phyloP scores from a whole-genome alignment of 2,329 filamentous ascomycete genomes.

The Phoma sp. region DNA sequence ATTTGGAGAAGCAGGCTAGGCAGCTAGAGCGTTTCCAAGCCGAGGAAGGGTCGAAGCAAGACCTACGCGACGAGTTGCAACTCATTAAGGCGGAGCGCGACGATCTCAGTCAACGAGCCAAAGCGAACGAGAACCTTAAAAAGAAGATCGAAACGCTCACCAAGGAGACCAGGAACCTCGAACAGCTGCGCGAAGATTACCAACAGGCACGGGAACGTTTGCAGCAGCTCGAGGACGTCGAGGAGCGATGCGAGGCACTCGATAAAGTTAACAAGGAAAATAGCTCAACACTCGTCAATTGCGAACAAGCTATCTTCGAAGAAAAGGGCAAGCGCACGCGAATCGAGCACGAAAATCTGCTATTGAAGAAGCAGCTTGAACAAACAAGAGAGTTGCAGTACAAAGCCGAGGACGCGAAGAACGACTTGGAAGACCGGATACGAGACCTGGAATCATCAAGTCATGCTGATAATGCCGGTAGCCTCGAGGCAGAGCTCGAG shows the following conservation, averaged over 20 bases:
- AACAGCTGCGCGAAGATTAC: constrained; percentile 53
- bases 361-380: constrained; percentile 56
- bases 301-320: constrained; percentile 60
- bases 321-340: constrained; percentile 56
- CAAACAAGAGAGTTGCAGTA: constrained; percentile 56
- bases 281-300: constrained; percentile 56
- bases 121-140: constrained; percentile 60
- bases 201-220: constrained; percentile 53
- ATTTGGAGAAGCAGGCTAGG: constrained; percentile 54
- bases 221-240: constrained; percentile 53
- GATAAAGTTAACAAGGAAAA: constrained; percentile 61
- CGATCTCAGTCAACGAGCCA: constrained; percentile 56
- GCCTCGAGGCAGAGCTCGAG: constrained; percentile 51
- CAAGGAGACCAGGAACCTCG: constrained; percentile 54
- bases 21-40: constrained; percentile 53
- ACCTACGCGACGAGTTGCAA: constrained; percentile 59
- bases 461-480: constrained; percentile 36
- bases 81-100: constrained; percentile 57
- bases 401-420: constrained; percentile 55
- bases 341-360: constrained; percentile 56
- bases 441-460: constrained; percentile 50
- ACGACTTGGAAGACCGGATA: constrained; percentile 55
- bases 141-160: constrained; percentile 60
- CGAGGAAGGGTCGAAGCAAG: constrained; percentile 54
- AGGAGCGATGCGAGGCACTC: constrained; percentile 52